Conservation (phyloP, 768 basidiomycete species). For the Sutorius australiensis region DNA sequence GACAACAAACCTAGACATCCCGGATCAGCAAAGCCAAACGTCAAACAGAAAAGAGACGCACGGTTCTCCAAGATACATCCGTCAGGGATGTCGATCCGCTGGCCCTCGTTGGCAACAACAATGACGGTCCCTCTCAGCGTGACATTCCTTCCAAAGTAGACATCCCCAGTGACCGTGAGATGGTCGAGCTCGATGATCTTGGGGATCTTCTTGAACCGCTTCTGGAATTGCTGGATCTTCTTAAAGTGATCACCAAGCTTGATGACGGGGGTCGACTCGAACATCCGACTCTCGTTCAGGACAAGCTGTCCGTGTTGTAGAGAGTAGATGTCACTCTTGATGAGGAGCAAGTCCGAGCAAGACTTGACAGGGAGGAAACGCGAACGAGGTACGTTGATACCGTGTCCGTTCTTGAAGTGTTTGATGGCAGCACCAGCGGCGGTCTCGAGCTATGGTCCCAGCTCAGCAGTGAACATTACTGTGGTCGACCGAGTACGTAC, state of each 20-base stretch:
- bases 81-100: conserved; percentile 72
- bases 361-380: conserved; percentile 68
- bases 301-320: conserved; percentile 66
- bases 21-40: conserved; percentile 12
- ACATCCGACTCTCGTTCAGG: conserved; percentile 56
- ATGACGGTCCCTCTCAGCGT: conserved; percentile 67
- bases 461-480: not conserved
- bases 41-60: conserved; percentile 23
- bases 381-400: conserved; percentile 69
- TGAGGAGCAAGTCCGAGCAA: conserved; percentile 61
- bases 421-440: conserved; percentile 75
- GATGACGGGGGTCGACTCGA: conserved; percentile 64
- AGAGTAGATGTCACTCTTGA: conserved; percentile 69
- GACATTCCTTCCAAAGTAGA: conserved; percentile 63
- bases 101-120: conserved; percentile 74
- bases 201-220: conserved; percentile 73
- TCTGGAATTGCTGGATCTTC: conserved; percentile 69
- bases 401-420: conserved; percentile 62
- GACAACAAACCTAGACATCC: conserved; percentile 53
- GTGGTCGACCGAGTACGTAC: conserved; percentile 19
- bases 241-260: conserved; percentile 78
- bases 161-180: conserved; percentile 67
- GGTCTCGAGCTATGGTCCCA: conserved; percentile 53
- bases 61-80: conserved; percentile 70
- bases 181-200: conserved; percentile 72